A percentile compares a stretch with the other conserved stretches of the same genome.
These are phyloP conservation scores for Thozetella sp. DNA, from an alignment of 495 filamentous ascomycete species.

Conservation along the genomic window DNA sequence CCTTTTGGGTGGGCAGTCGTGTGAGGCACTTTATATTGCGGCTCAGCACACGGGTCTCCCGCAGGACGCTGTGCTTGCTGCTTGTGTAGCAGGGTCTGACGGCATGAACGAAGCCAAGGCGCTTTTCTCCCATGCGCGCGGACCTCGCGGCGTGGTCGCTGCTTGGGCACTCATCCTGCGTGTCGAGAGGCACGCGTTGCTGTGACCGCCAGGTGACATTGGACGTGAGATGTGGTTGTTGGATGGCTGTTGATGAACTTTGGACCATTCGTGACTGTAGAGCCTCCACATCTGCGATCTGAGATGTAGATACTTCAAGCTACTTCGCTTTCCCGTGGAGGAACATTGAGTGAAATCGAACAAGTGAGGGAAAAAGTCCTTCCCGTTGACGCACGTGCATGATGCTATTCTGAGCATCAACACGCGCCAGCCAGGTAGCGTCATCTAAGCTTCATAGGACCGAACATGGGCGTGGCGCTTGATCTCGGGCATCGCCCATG, in stretches of 20 bases:
- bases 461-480: no score
- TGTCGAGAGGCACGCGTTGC: not conserved
- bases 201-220: not conserved
- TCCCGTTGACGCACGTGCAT: no score
- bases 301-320: not conserved
- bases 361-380: no score
- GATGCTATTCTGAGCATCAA: no score
- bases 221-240: not conserved
- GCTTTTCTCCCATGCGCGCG: not conserved
- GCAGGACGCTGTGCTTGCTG: not conserved
- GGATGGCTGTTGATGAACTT: not conserved
- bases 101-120: not conserved
- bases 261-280: not conserved
- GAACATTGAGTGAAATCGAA: no score
- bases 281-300: not conserved
- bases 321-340: not conserved
- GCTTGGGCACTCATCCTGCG: not conserved
- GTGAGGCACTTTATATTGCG: not conserved
- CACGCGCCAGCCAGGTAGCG: no score
- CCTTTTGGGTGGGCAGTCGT: not conserved
- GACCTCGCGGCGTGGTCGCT: not conserved
- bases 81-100: not conserved
- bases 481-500: no score
- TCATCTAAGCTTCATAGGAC: no score
- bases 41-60: not conserved